A percentile compares a stretch with the other conserved stretches of the same genome.
phyloP scores from a whole-genome alignment of 768 basidiomycete genomes.

The Leccinum longicurvipes region DNA sequence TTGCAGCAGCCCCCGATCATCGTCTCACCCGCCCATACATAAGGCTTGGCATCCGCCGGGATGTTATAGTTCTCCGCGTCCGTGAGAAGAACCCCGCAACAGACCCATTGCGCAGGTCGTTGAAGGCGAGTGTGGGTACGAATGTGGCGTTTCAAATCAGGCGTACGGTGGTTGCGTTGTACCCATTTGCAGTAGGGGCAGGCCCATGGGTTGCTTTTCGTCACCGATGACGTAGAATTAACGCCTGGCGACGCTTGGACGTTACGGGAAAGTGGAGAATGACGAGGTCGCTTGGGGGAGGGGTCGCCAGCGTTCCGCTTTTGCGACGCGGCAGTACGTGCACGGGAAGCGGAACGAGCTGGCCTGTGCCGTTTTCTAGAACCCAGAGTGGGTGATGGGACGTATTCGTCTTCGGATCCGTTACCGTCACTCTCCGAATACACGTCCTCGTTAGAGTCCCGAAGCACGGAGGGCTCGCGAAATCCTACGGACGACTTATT shows the following conservation, averaged over 20 bases:
- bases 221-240: slow-evolving; percentile 11
- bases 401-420: slow-evolving; percentile 43
- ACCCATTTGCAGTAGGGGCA: slow-evolving; percentile 49
- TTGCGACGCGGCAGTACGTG: slow-evolving; percentile 1
- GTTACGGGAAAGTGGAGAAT: slow-evolving; percentile 44
- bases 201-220: slow-evolving; percentile 35
- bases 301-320: slow-evolving; percentile 4
- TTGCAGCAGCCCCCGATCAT: slow-evolving; percentile 39
- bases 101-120: slow-evolving; percentile 37
- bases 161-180: slow-evolving; percentile 48
- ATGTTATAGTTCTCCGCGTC: slow-evolving; percentile 23
- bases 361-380: slow-evolving; percentile 34
- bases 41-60: slow-evolving; percentile 22
- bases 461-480: not conserved
- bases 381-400: slow-evolving; percentile 35
- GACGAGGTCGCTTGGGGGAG: slow-evolving; percentile 27
- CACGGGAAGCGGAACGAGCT: not conserved
- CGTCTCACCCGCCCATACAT: slow-evolving; percentile 25
- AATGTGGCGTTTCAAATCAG: slow-evolving; percentile 60
- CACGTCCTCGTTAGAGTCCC: slow-evolving; percentile 27
- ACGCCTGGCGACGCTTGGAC: slow-evolving; percentile 34
- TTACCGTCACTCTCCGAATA: slow-evolving; percentile 39
- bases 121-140: slow-evolving; percentile 44
- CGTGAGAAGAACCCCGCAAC: slow-evolving; percentile 33
- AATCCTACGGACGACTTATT: slow-evolving; percentile 4